phyloP scores from a whole-genome alignment of 108 stramenopile genomes.

The Seminavis robusta region DNA sequence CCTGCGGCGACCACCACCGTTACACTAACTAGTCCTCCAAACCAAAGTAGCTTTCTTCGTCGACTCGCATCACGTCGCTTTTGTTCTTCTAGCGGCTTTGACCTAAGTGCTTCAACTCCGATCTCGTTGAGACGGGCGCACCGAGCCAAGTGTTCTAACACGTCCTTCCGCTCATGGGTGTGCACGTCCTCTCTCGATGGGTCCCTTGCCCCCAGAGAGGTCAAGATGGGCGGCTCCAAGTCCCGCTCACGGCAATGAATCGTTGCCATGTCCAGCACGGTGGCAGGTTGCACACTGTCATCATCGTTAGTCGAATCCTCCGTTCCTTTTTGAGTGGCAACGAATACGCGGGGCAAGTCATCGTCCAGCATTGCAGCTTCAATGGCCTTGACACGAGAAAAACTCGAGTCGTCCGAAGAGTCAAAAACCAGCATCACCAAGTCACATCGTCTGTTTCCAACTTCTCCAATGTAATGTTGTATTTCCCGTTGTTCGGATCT shows the following conservation, averaged over 20 bases:
- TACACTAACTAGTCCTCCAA: slow-evolving; percentile 52
- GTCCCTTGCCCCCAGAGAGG: slow-evolving; percentile 21
- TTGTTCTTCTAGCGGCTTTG: slow-evolving; percentile 63
- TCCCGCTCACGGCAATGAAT: slow-evolving; percentile 58
- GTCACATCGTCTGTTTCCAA: slow-evolving; percentile 40
- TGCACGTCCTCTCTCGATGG: not conserved
- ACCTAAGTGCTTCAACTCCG: slow-evolving; percentile 29
- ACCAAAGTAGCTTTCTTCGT: slow-evolving; percentile 40
- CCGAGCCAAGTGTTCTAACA: slow-evolving; percentile 46
- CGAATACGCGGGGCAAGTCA: slow-evolving; percentile 52
- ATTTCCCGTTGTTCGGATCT: slow-evolving; percentile 17
- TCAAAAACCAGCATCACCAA: slow-evolving; percentile 68
- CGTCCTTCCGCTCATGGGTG: not conserved
- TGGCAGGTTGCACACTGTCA: slow-evolving; percentile 6
- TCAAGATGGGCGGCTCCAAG: slow-evolving; percentile 58
- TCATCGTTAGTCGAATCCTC: too few species aligned
- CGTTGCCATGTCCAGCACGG: slow-evolving; percentile 34
- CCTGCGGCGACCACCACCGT: slow-evolving; percentile 60
- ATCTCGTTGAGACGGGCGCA: slow-evolving; percentile 29
- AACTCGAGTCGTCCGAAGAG: slow-evolving; percentile 24
- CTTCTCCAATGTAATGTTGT: slow-evolving; percentile 22
- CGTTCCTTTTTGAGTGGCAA: not conserved
- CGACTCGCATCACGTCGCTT: slow-evolving; percentile 44
- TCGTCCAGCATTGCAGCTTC: slow-evolving; percentile 49
- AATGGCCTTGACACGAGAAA: slow-evolving; percentile 49